phyloP scores from a whole-genome alignment of 2,329 filamentous ascomycete species.

The Periconia digitata region DNA sequence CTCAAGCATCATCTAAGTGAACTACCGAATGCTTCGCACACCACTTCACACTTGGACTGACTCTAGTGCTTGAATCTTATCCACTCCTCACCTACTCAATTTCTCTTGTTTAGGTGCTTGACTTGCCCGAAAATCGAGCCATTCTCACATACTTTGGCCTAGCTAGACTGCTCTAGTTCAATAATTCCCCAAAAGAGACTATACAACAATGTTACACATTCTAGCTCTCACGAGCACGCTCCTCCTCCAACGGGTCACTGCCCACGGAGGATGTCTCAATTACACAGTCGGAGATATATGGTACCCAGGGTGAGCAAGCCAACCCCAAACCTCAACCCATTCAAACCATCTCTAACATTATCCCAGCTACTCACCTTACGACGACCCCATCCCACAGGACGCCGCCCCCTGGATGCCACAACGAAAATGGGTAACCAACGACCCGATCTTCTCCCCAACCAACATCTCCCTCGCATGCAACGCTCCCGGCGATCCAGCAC shows the following conservation, averaged over 20 bases:
- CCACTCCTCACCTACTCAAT: too few relatives aligned
- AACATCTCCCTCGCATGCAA: slow-evolving; percentile 32
- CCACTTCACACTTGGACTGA: too few relatives aligned
- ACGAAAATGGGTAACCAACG: slow-evolving; percentile 31
- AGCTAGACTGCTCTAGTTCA: too few relatives aligned
- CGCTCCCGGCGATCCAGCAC: slow-evolving; percentile 26
- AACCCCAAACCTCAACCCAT: background rate
- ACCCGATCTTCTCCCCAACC: slow-evolving; percentile 28
- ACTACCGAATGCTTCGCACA: too few relatives aligned
- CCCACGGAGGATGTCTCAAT: slow-evolving; percentile 31
- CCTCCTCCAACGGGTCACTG: slow-evolving; percentile 14
- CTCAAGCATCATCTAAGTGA: too few relatives aligned
- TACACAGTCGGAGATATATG: slow-evolving; percentile 34
- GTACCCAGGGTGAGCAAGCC: slow-evolving; percentile 26
- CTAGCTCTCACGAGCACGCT: slow-evolving; percentile 6
- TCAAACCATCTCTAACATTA: background rate
- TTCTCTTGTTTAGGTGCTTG: too few relatives aligned
- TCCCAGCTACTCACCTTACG: slow-evolving; percentile 29
- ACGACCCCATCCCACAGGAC: slow-evolving; percentile 21
- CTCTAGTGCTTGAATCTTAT: too few relatives aligned
- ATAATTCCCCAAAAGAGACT: background rate
- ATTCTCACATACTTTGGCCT: too few relatives aligned
- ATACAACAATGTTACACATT: background rate
- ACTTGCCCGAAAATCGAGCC: too few relatives aligned
- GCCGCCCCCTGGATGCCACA: slow-evolving; percentile 25